Evolutionary conservation across 495 filamentous ascomycete genomes (phyloP).

Genomic region (Rhizodiscina lignyota): DNA sequence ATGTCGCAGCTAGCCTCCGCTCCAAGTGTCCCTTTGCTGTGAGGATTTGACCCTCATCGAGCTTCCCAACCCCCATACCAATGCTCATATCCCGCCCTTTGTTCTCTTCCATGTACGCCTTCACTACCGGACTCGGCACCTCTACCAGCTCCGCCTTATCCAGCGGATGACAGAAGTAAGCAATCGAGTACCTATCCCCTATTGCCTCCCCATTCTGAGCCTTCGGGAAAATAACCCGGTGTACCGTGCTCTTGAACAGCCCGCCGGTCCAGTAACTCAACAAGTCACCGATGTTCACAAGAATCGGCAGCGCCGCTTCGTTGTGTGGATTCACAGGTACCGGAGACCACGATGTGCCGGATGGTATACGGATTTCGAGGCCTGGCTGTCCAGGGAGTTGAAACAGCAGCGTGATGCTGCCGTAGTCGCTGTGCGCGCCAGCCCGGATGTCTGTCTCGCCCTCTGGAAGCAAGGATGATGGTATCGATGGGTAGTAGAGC

Average conservation of each 20-base stretch:
- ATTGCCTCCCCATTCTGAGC: conserved; percentile 20
- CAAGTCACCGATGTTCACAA: conserved; percentile 87
- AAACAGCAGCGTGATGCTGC: conserved; percentile 53
- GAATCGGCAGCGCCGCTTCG: conserved; percentile 35
- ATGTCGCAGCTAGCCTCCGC: conserved; percentile 58
- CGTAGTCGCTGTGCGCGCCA: conserved; percentile 54
- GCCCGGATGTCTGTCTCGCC: conserved; percentile 36
- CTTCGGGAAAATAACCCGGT: conserved; percentile 67
- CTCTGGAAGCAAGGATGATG: conserved; percentile 20
- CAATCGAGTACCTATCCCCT: conserved; percentile 73
- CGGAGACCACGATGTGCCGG: conserved; percentile 31
- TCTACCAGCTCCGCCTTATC: conserved; percentile 49
- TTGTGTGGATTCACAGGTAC: conserved; percentile 39
- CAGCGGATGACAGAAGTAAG: conserved; percentile 81
- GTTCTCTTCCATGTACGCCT: conserved; percentile 14
- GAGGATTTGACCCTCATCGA: conserved; percentile 39
- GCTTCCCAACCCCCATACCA: conserved; percentile 28
- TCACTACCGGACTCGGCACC: conserved; percentile 54
- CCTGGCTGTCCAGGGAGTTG: conserved; percentile 70
- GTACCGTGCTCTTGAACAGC: conserved; percentile 68
- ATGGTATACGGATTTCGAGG: conserved; percentile 62
- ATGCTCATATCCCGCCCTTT: conserved; percentile 17
- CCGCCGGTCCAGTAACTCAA: conserved; percentile 86
- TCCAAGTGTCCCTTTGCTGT: conserved; percentile 77
- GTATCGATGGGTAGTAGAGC: conserved; percentile 47